Percentiles rank a stretch among this genome's conserved stretches.
These are phyloP conservation scores for Cadophora luteo-olivacea DNA, from an alignment of 2,329 filamentous ascomycete species.

Conservation along the genomic window DNA sequence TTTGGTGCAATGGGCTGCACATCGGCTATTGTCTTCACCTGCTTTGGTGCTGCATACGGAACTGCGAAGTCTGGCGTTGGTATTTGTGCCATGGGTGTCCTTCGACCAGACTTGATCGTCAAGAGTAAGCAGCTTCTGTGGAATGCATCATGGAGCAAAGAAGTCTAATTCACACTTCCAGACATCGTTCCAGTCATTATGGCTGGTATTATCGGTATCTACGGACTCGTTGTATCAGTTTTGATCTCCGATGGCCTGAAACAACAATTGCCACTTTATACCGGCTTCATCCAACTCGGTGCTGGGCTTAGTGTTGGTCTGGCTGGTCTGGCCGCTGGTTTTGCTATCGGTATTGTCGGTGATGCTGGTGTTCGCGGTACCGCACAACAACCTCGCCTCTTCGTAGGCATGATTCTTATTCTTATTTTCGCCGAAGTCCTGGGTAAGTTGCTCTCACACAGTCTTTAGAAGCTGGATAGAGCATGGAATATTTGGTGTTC, in stretches of 20 bases:
- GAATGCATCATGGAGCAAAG: background rate
- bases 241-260: slow-evolving; percentile 81
- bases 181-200: slow-evolving; percentile 99
- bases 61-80: slow-evolving; percentile 99
- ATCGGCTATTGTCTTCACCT: slow-evolving; percentile 94
- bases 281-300: slow-evolving; percentile 85
- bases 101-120: slow-evolving; percentile 96
- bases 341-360: slow-evolving; percentile 87
- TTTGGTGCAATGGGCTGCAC: slow-evolving; percentile 98
- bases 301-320: slow-evolving; percentile 84
- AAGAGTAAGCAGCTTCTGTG: slow-evolving; percentile 79
- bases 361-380: slow-evolving; percentile 89
- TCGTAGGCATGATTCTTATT: slow-evolving; percentile 83
- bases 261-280: slow-evolving; percentile 77
- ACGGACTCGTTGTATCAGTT: slow-evolving; percentile 87
- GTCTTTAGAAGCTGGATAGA: too few species aligned
- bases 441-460: slow-evolving; percentile 58
- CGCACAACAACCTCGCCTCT: slow-evolving; percentile 71
- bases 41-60: slow-evolving; percentile 95
- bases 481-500: background rate
- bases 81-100: slow-evolving; percentile 97
- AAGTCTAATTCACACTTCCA: slow-evolving; percentile 48
- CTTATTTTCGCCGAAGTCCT: slow-evolving; percentile 87
- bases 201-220: slow-evolving; percentile 99
- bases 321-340: slow-evolving; percentile 82